Conservation (phyloP, 768 basidiomycete genomes). For the Russula emetica region DNA sequence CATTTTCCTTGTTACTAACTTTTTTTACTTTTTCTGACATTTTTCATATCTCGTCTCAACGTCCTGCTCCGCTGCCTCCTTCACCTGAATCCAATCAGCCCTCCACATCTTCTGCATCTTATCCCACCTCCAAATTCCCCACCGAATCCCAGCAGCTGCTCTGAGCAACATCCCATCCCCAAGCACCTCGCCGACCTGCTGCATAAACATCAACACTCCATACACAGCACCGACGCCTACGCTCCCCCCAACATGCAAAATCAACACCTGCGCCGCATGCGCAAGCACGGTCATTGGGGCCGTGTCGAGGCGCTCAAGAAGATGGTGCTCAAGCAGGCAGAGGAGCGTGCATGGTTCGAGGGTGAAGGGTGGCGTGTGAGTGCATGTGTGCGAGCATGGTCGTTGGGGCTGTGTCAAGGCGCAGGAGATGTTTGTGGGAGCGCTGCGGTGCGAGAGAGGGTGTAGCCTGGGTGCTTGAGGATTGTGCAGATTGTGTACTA, state of each 20-base stretch:
- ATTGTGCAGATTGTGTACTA: constrained; percentile 1
- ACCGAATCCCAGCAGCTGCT: constrained; percentile 26
- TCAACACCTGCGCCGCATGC: constrained; percentile 30
- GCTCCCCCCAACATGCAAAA: constrained; percentile 22
- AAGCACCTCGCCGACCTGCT: too few species aligned
- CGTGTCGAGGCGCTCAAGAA: constrained; percentile 20
- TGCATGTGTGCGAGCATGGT: constrained; percentile 26
- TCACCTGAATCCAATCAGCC: constrained; percentile 31
- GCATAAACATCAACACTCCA: constrained; percentile 23
- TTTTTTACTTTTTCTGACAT: too few species aligned
- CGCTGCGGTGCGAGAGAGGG: constrained; percentile 4
- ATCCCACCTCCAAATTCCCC: constrained; percentile 32
- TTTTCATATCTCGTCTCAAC: too few species aligned
- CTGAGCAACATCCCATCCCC: constrained; percentile 30
- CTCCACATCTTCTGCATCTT: constrained; percentile 31
- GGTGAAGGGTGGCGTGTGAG: constrained; percentile 17
- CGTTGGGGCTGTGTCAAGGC: too few species aligned
- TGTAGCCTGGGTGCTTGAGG: constrained; percentile 1
- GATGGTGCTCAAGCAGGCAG: constrained; percentile 22
- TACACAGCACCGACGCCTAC: constrained; percentile 26
- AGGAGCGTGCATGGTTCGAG: constrained; percentile 22
- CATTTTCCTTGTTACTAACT: too few species aligned
- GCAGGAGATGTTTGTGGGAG: constrained; percentile 20
- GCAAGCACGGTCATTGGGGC: constrained; percentile 27
- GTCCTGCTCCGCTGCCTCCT: constrained; percentile 33